These are phyloP conservation scores for Pichia occidentalis DNA, from an alignment of 805 yeast species.

Conservation along the genomic window DNA sequence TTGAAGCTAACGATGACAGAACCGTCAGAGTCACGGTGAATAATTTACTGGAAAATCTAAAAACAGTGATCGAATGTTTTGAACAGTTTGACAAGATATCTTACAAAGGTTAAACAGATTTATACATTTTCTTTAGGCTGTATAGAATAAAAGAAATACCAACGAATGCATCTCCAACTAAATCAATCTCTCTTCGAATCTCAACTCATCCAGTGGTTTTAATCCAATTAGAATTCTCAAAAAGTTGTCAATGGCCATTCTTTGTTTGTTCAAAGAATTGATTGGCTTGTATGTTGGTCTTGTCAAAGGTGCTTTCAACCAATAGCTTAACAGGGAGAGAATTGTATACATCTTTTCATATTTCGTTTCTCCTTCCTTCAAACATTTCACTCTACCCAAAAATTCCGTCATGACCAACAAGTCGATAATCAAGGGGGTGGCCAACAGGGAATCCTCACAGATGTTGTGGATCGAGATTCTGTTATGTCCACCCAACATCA, in stretches of 20 bases:
- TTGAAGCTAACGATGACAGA: slow-evolving; percentile 62
- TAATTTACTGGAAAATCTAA: slow-evolving; percentile 68
- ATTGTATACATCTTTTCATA: slow-evolving; percentile 76
- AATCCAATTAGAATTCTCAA: slow-evolving; percentile 85
- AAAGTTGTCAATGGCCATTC: slow-evolving; percentile 86
- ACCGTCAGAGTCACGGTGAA: slow-evolving; percentile 80
- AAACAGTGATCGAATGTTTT: slow-evolving; percentile 72
- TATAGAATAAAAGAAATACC: neutral
- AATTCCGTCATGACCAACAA: slow-evolving; percentile 86
- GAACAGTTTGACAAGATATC: slow-evolving; percentile 50
- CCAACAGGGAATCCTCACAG: slow-evolving; percentile 92
- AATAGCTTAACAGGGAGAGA: slow-evolving; percentile 79
- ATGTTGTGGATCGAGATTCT: slow-evolving; percentile 91
- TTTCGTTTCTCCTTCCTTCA: slow-evolving; percentile 41
- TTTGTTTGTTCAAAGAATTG: slow-evolving; percentile 92
- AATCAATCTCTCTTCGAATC: slow-evolving; percentile 83
- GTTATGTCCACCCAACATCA: slow-evolving; percentile 97
- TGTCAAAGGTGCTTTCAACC: slow-evolving; percentile 95
- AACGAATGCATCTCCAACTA: slow-evolving; percentile 12
- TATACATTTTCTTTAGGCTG: neutral
- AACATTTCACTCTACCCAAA: slow-evolving; percentile 78
- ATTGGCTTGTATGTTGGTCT: slow-evolving; percentile 87
- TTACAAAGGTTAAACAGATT: slow-evolving; percentile 13
- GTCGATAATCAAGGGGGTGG: slow-evolving; percentile 91
- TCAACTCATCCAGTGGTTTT: slow-evolving; percentile 83